Base-by-base conservation (phyloP, 805 yeast genomes). In the Metschnikowia similis region DNA sequence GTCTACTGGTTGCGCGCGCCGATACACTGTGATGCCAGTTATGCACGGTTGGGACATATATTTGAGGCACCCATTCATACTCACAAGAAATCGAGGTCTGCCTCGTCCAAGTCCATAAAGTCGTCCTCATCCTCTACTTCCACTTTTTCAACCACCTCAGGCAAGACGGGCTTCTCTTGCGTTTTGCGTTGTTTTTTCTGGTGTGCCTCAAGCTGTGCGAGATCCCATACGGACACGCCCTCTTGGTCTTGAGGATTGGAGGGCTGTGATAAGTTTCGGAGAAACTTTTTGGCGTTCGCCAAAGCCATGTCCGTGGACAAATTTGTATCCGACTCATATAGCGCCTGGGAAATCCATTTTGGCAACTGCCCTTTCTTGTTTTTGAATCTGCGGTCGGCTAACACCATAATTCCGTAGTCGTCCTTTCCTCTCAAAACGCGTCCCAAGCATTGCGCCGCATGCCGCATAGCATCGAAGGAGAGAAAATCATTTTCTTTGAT, bases 391-490 rank as follows among this genome's bases (percentile, higher is more conserved):
- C 96, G 76, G 66, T 94, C 99, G 0, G 99, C 99, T 53, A 94
- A 71, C 39, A 94, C 97, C 99, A 94, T 94, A 58, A 94, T 87
- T 55, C 99, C 99, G 66, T 94, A 94, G 72, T 94, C 99, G 64
- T 94, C 97, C 66, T 94, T 94, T 57, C 99, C 99, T 72, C 99
- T 82, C 55, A 94, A 72, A 48, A 94, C 99, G 64, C 99, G 83
- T 9, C 99, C 99, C 62, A 94, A 71, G 70, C 99, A 94, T 67
- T 94, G 99, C 0, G 99, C 98, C 4, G 98, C 99, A 71, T 94
- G 99, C 64, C 99, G 82, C 99, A 94, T 94, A 11, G 99, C 99
- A 69, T 94, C 99, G 76, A 94, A 94, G 9, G 98, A 91, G 35
- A 94, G 66, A 64, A 94, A 94, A 62, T 94, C 99, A 63, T 89